Percentiles rank a stretch among this genome's conserved stretches.
phyloP scores from a whole-genome alignment of 2,329 filamentous ascomycete species.

The Fusarium irregulare region DNA sequence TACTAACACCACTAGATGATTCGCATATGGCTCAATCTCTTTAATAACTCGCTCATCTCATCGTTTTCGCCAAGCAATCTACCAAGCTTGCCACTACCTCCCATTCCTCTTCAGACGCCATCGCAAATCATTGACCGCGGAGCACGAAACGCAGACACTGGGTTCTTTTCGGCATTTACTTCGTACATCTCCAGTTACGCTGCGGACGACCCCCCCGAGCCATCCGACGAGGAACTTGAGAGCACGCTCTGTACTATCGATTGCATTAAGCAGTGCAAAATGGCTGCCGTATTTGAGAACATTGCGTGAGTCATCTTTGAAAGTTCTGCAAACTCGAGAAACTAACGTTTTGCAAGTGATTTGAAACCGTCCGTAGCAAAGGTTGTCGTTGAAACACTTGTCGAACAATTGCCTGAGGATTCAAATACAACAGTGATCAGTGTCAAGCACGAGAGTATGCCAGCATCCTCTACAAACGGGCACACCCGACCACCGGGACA shows the following conservation, averaged over 20 bases:
- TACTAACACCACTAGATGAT: conserved; percentile 70
- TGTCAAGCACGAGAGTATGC: conserved; percentile 86
- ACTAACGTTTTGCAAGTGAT: conserved; percentile 45
- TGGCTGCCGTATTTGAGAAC: conserved; percentile 84
- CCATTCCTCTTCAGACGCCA: conserved; percentile 90
- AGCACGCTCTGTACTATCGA: conserved; percentile 95
- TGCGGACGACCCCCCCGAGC: conserved; percentile 96
- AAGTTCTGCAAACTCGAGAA: neutral
- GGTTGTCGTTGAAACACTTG: conserved; percentile 72
- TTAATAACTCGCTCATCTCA: conserved; percentile 92
- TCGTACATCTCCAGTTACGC: conserved; percentile 99
- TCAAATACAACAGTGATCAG: conserved; percentile 80
- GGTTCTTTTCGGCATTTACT: conserved; percentile 92
- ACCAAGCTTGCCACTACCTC: conserved; percentile 75
- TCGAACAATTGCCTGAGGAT: conserved; percentile 89
- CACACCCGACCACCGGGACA: conserved; percentile 48
- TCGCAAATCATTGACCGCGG: conserved; percentile 93
- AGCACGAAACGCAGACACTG: conserved; percentile 79
- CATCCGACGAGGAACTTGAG: conserved; percentile 95
- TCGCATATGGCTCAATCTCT: conserved; percentile 93
- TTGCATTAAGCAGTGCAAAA: conserved; percentile 89
- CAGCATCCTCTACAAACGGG: conserved; percentile 69
- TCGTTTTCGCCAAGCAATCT: conserved; percentile 76
- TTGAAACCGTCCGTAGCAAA: conserved; percentile 51
- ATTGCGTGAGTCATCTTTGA: conserved; percentile 70